Evolutionary conservation across 805 yeast genomes (phyloP).

Genomic region (Metschnikowia anglica): DNA sequence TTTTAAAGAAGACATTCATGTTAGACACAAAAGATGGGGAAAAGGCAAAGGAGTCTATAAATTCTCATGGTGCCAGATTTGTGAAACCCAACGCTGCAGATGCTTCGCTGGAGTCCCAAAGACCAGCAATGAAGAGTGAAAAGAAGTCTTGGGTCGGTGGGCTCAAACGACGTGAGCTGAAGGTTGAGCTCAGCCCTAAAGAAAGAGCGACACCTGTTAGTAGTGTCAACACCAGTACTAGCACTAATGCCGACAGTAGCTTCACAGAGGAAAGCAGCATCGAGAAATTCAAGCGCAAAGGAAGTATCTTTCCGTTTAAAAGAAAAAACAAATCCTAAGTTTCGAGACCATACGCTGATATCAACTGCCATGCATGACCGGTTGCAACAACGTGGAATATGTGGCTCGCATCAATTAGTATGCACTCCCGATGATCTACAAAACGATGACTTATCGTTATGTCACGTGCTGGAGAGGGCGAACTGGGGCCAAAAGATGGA

Average conservation of each 20-base stretch:
- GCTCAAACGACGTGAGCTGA: slow-evolving; percentile 31
- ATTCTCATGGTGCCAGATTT: neutral
- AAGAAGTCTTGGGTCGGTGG: slow-evolving; percentile 45
- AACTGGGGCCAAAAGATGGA: neutral
- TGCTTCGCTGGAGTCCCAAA: slow-evolving; percentile 5
- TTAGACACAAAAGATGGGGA: slow-evolving; percentile 23
- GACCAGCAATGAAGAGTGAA: slow-evolving; percentile 22
- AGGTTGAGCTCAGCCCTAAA: slow-evolving; percentile 20
- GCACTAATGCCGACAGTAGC: slow-evolving; percentile 8
- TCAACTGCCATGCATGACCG: neutral
- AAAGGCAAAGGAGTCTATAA: slow-evolving; percentile 3
- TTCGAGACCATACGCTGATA: too few relatives aligned
- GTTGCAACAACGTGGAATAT: too few relatives aligned
- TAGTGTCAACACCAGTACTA: slow-evolving; percentile 18
- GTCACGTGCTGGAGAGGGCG: slow-evolving; percentile 12
- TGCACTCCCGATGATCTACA: neutral
- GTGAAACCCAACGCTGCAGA: slow-evolving; percentile 6
- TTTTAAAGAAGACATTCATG: slow-evolving; percentile 36
- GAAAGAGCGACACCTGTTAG: slow-evolving; percentile 25
- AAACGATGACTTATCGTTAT: slow-evolving; percentile 5
- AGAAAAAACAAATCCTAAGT: slow-evolving; percentile 20
- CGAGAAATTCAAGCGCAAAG: slow-evolving; percentile 21
- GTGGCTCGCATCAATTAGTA: too few relatives aligned
- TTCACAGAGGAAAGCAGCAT: slow-evolving; percentile 6
- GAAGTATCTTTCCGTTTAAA: slow-evolving; percentile 40